Evolutionary conservation across 805 yeast genomes (phyloP), one percentile per base, ranked within the genome.

Genomic region (Zygotorulaspora danielsina): DNA sequence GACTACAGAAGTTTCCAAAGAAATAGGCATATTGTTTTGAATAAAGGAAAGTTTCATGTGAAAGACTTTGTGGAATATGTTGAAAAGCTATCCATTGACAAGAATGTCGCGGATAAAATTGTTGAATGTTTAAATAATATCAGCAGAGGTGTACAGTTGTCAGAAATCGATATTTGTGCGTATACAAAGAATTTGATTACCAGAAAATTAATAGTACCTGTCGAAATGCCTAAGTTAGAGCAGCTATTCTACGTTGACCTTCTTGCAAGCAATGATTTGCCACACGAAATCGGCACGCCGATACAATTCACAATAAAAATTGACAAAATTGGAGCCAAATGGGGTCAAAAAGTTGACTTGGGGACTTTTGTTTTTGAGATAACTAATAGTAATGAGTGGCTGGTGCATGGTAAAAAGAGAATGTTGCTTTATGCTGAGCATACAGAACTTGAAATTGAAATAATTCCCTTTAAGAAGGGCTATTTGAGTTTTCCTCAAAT

Each of bases 401-500:
- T 87, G 2, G 65, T 88, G 4, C 78, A 86, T 5, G 97, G 97
- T 0, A 69, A 74, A 45, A 78, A 77, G 43, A 70, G 68, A 41
- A 76, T 77, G 32, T 56, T 66, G 8, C 74, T 87, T 45, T 55
- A 65, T 2, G 60, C 72, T 4, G 66, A 60, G 7, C 44, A 49
- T 36, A 37, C 46, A 3, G 51, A 48, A 6, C 47, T 61, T 2
- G 59, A 70, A 12, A 42, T 88, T 12, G 64, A 72, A 3, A 59
- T 89, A 45, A 71, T 86, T 11, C 97, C 97, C 1, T 58, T 87
- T 38, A 81, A 76, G 44, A 76, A 80, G 16, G 97, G 97, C 0
- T 79, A 80, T 42, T 55, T 89, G 7, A 61, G 69, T 2, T 65
- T 84, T 24, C 97, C 97, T 0, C 72, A 67, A 39, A 66, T 85